phyloP scores from a whole-genome alignment of 2,329 filamentous ascomycete species.

The Colletotrichum tanaceti region DNA sequence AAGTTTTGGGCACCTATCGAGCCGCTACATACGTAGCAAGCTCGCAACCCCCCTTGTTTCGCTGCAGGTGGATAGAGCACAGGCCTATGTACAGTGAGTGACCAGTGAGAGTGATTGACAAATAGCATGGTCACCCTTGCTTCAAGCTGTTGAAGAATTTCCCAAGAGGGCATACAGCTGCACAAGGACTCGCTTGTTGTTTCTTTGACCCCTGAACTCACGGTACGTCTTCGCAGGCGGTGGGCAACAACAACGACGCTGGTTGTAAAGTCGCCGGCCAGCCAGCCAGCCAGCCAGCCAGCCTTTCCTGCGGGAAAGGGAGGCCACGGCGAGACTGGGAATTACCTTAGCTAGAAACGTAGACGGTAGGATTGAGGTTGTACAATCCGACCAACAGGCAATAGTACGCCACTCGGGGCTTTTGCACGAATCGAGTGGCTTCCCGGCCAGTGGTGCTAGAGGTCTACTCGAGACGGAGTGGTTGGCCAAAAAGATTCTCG shows the following conservation, averaged over 20 bases:
- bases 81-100: not conserved
- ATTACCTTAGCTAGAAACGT: too few relatives aligned
- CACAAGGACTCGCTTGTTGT: slow-evolving; percentile 21
- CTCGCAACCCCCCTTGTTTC: too few relatives aligned
- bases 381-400: not conserved
- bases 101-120: slow-evolving; percentile 30
- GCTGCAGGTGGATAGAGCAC: slow-evolving; percentile 7
- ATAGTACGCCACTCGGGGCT: not conserved
- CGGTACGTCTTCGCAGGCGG: not conserved
- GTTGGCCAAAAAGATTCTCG: not conserved
- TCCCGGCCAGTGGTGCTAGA: not conserved
- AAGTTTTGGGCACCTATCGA: too few relatives aligned
- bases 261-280: not conserved
- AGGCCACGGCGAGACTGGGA: too few relatives aligned
- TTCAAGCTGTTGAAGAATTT: slow-evolving; percentile 23
- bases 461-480: not conserved
- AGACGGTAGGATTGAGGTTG: not conserved
- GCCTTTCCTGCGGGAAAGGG: not conserved
- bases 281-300: not conserved
- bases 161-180: slow-evolving; percentile 8
- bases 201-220: slow-evolving; percentile 3
- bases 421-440: not conserved
- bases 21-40: too few relatives aligned
- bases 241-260: not conserved
- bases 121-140: slow-evolving; percentile 38